phyloP scores from a whole-genome alignment of 1,284 basidiomycete species.

The Cutaneotrichosporon spelunceum region DNA sequence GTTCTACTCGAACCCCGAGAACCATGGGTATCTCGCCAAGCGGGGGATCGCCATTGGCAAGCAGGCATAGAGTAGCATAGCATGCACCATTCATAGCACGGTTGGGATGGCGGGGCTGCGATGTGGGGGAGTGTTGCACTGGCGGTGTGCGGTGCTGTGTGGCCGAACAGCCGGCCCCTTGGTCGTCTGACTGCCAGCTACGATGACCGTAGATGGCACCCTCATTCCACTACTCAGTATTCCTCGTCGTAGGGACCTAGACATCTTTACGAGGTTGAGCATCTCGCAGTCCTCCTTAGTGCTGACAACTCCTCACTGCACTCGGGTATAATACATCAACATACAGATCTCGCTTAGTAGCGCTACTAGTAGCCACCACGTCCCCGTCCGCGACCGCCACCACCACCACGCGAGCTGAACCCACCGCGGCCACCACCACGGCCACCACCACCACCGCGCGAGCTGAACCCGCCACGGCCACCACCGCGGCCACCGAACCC shows the following conservation, averaged over 20 bases:
- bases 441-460: slow-evolving; percentile 20
- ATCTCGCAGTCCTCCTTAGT: not conserved
- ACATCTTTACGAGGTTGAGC: too few relatives aligned
- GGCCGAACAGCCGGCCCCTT: too few relatives aligned
- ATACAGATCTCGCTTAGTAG: slow-evolving; percentile 9
- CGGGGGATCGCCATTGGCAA: slow-evolving; percentile 14
- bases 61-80: slow-evolving; percentile 3
- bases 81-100: slow-evolving; percentile 4
- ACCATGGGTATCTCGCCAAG: slow-evolving; percentile 50
- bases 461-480: slow-evolving; percentile 18
- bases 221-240: too few relatives aligned
- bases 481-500: slow-evolving; percentile 17
- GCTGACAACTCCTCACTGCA: not conserved
- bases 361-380: slow-evolving; percentile 23
- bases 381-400: slow-evolving; percentile 16
- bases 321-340: slow-evolving; percentile 22
- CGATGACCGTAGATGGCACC: too few relatives aligned
- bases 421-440: slow-evolving; percentile 19
- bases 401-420: slow-evolving; percentile 15
- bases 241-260: too few relatives aligned
- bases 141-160: too few relatives aligned
- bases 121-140: not conserved
- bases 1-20: slow-evolving; percentile 52
- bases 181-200: too few relatives aligned
- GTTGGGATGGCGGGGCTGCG: not conserved